Conservation (phyloP, 2,329 filamentous ascomycete genomes). For the Cladosporium sp. region DNA sequence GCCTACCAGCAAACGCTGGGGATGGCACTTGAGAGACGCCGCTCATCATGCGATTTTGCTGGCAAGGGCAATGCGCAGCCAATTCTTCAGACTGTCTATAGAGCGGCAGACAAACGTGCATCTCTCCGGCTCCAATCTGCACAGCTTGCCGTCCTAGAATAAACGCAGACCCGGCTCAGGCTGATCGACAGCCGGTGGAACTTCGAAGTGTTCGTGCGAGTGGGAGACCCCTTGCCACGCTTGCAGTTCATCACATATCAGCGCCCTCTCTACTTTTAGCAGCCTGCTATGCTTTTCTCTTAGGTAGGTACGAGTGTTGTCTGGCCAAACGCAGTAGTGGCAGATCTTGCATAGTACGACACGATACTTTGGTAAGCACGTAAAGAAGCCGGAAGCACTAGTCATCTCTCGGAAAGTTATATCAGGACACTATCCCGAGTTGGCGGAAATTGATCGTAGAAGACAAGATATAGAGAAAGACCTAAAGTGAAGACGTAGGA, state of each 20-base stretch:
- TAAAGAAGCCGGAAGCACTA: neutral
- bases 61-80: too few species aligned
- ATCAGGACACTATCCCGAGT: neutral
- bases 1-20: too few species aligned
- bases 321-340: conserved; percentile 12
- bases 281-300: conserved; percentile 1
- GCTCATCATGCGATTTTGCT: too few species aligned
- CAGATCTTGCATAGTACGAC: conserved; percentile 1
- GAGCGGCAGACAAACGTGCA: conserved; percentile 1
- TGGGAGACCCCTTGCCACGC: neutral
- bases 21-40: too few species aligned
- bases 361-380: neutral
- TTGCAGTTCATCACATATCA: neutral
- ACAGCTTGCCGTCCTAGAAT: conserved; percentile 5
- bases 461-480: neutral
- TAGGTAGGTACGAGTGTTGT: conserved; percentile 5
- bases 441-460: neutral
- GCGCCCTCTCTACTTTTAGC: neutral
- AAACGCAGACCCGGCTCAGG: neutral
- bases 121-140: neutral
- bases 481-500: neutral
- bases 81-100: neutral
- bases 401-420: neutral
- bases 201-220: neutral
- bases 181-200: neutral